These are phyloP conservation scores for Scenedesmus sp. DNA, from an alignment of 163 green algal genomes.

Conservation along the genomic window DNA sequence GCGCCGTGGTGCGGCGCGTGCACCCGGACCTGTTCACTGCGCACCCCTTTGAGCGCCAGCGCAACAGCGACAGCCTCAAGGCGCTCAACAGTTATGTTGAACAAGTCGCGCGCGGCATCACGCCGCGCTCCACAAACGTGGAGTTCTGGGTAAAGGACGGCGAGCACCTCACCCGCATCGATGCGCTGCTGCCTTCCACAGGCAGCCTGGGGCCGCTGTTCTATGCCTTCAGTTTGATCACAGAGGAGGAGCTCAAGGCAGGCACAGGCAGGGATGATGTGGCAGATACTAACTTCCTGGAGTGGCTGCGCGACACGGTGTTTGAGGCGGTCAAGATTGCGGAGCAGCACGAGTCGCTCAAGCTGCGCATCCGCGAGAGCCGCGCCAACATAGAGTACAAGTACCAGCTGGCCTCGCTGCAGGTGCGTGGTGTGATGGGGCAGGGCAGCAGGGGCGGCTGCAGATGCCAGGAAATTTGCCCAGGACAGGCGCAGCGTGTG, in stretches of 20 bases:
- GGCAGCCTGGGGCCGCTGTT: constrained; percentile 88
- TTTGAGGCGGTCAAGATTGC: constrained; percentile 79
- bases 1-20: constrained; percentile 65
- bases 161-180: constrained; percentile 64
- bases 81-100: constrained; percentile 89
- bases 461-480: not conserved
- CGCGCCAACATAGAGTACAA: constrained; percentile 75
- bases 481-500: not conserved
- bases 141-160: constrained; percentile 84
- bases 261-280: constrained; percentile 49
- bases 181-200: constrained; percentile 72
- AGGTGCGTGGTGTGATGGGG: constrained; percentile 50
- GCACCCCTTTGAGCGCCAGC: constrained; percentile 76
- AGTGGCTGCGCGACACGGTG: constrained; percentile 82
- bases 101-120: constrained; percentile 66
- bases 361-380: constrained; percentile 74
- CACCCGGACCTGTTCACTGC: constrained; percentile 89
- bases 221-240: constrained; percentile 88
- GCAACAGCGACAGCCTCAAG: constrained; percentile 87
- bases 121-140: constrained; percentile 59
- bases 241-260: constrained; percentile 74
- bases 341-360: constrained; percentile 84
- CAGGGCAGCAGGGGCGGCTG: not conserved
- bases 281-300: constrained; percentile 78
- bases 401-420: constrained; percentile 72